A percentile compares a stretch with the other conserved stretches of the same genome.
Conservation (phyloP, 768 basidiomycete species). For the Lentinula aciculospora region DNA sequence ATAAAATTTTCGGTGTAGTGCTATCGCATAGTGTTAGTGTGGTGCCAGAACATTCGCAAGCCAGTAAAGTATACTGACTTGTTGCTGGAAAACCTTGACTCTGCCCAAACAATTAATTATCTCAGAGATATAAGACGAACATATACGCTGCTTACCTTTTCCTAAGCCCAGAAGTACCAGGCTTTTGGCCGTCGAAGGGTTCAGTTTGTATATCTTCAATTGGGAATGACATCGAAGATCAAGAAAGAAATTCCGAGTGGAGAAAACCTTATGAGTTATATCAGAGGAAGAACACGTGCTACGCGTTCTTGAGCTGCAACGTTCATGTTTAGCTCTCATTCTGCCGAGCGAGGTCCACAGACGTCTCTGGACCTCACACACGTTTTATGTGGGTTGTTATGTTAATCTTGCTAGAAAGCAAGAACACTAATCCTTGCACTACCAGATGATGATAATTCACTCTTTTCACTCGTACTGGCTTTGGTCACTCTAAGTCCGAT, state of each 20-base stretch:
- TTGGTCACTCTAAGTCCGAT: constrained; percentile 66
- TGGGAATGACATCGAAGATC: constrained; percentile 33
- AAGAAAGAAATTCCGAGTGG: not conserved
- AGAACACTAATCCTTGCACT: not conserved
- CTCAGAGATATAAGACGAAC: constrained; percentile 8
- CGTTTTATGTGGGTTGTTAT: constrained; percentile 47
- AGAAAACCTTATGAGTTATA: not conserved
- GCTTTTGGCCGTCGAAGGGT: constrained; percentile 92
- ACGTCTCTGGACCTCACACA: constrained; percentile 62
- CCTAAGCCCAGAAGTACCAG: constrained; percentile 95
- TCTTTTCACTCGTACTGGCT: constrained; percentile 51
- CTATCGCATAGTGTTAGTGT: constrained; percentile 31
- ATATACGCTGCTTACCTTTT: constrained; percentile 61
- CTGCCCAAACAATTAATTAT: constrained; percentile 35
- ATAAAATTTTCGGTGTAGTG: constrained; percentile 99
- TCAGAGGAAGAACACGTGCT: not conserved
- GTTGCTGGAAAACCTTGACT: constrained; percentile 97
- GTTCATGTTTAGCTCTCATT: not conserved
- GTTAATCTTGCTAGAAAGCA: not conserved
- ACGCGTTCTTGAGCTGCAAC: not conserved
- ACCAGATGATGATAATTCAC: constrained; percentile 58
- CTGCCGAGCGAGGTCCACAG: constrained; percentile 22
- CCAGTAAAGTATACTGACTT: constrained; percentile 43
- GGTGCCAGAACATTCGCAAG: constrained; percentile 4
- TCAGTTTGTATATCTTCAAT: constrained; percentile 74